These are phyloP conservation scores for Haplographium delicatum DNA, from an alignment of 495 filamentous ascomycete genomes.

Conservation along the genomic window DNA sequence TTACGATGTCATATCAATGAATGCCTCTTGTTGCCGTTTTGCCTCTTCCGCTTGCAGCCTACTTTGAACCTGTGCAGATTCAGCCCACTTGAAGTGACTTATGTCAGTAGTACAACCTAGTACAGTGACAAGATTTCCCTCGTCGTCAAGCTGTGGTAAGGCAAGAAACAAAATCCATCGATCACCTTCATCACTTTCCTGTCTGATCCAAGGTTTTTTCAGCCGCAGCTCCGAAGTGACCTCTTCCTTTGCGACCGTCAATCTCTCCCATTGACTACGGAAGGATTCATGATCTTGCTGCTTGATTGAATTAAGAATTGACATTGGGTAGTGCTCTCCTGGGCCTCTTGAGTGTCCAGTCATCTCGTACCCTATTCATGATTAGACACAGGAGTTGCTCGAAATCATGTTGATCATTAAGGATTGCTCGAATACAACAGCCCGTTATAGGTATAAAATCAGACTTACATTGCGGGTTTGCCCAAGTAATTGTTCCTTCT, in stretches of 20 bases:
- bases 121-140: slow-evolving; percentile 14
- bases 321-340: slow-evolving; percentile 19
- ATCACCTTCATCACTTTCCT: slow-evolving; percentile 34
- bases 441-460: too few species aligned
- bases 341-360: slow-evolving; percentile 19
- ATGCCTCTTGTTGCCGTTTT: slow-evolving; percentile 73
- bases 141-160: slow-evolving; percentile 53
- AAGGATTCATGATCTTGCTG: slow-evolving; percentile 51
- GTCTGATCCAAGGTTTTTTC: slow-evolving; percentile 51
- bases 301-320: slow-evolving; percentile 60
- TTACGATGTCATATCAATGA: slow-evolving; percentile 71
- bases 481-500: slow-evolving; percentile 55
- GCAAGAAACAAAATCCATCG: slow-evolving; percentile 63
- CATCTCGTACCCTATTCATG: slow-evolving; percentile 21
- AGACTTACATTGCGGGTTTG: slow-evolving; percentile 39
- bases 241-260: slow-evolving; percentile 48
- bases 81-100: slow-evolving; percentile 55
- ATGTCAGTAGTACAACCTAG: slow-evolving; percentile 33
- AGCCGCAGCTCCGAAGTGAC: slow-evolving; percentile 63
- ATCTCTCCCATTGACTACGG: slow-evolving; percentile 45
- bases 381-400: neutral
- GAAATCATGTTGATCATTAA: neutral
- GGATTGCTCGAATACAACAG: neutral
- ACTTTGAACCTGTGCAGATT: slow-evolving; percentile 56
- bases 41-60: slow-evolving; percentile 58